Conservation (phyloP, 78 protist species). For the Protostelium mycophagum region DNA sequence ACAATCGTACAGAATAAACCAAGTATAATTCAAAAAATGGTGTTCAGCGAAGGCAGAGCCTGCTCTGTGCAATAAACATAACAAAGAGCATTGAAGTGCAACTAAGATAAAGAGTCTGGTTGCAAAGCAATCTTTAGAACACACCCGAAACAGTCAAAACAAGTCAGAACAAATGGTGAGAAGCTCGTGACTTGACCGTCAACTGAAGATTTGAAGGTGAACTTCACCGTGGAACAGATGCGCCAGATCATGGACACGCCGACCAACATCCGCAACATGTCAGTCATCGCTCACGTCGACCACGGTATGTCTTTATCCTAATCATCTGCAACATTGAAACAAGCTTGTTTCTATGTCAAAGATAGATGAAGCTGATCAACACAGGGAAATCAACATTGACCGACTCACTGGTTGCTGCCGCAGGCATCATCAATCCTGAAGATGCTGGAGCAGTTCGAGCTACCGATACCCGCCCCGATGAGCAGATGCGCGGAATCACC, state of each 20-base stretch:
- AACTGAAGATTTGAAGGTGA: too few relatives aligned
- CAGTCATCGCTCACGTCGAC: slow-evolving; percentile 89
- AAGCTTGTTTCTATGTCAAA: neutral
- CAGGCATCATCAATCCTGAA: slow-evolving; percentile 91
- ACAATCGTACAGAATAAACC: too few relatives aligned
- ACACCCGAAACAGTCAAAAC: too few relatives aligned
- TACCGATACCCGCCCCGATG: slow-evolving; percentile 70
- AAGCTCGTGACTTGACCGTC: too few relatives aligned
- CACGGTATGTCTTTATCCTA: neutral
- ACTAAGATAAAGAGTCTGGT: too few relatives aligned
- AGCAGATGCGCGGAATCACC: slow-evolving; percentile 77
- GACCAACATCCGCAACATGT: slow-evolving; percentile 91
- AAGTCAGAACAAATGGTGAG: too few relatives aligned
- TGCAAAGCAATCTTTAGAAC: too few relatives aligned
- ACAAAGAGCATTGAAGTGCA: too few relatives aligned
- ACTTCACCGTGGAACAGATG: slow-evolving; percentile 85
- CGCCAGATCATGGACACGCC: slow-evolving; percentile 81
- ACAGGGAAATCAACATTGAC: slow-evolving; percentile 97
- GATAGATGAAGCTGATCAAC: slow-evolving; percentile 26
- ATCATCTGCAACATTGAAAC: neutral
- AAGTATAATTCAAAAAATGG: too few relatives aligned
- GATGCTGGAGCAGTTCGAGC: slow-evolving; percentile 51
- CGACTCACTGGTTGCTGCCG: slow-evolving; percentile 94
- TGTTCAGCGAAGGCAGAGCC: too few relatives aligned
- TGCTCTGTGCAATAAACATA: too few relatives aligned